A percentile compares a stretch with the other conserved stretches of the same genome.
Conservation (phyloP, 768 basidiomycete genomes). For the Agrocybe chaxingu region DNA sequence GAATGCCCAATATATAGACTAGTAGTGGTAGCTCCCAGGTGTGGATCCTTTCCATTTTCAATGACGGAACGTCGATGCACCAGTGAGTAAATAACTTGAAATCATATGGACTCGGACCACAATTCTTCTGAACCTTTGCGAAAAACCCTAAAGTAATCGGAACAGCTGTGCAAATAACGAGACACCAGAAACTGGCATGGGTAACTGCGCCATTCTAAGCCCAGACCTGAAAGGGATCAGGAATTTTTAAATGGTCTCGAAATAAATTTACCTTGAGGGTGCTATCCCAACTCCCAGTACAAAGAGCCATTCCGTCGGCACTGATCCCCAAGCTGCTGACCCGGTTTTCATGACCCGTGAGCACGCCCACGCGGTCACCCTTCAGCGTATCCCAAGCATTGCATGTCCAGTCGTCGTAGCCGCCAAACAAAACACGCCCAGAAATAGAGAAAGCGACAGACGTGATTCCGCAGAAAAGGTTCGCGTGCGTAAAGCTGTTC, state of each 20-base stretch:
- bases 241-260: slow-evolving; percentile 1
- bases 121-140: too few species aligned
- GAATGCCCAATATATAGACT: too few species aligned
- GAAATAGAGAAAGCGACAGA: slow-evolving; percentile 99
- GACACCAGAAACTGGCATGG: slow-evolving; percentile 23
- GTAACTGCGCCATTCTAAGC: slow-evolving; percentile 40
- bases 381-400: slow-evolving; percentile 99
- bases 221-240: slow-evolving; percentile 61
- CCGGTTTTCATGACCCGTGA: slow-evolving; percentile 98
- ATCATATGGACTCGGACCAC: too few species aligned
- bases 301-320: slow-evolving; percentile 96
- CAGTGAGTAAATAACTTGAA: too few species aligned
- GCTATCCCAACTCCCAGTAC: slow-evolving; percentile 98
- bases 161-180: not conserved
- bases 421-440: slow-evolving; percentile 95
- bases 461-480: slow-evolving; percentile 98
- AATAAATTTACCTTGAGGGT: slow-evolving; percentile 75
- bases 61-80: too few species aligned
- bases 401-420: slow-evolving; percentile 99
- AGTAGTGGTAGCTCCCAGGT: too few species aligned
- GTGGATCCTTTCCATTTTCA: too few species aligned
- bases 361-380: slow-evolving; percentile 95
- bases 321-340: slow-evolving; percentile 96
- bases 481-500: slow-evolving; percentile 96
- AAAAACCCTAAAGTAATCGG: too few species aligned